Evolutionary conservation across 2,329 filamentous ascomycete species (phyloP), one percentile per base, ranked within the genome.

Genomic region (Penicillium sp.): DNA sequence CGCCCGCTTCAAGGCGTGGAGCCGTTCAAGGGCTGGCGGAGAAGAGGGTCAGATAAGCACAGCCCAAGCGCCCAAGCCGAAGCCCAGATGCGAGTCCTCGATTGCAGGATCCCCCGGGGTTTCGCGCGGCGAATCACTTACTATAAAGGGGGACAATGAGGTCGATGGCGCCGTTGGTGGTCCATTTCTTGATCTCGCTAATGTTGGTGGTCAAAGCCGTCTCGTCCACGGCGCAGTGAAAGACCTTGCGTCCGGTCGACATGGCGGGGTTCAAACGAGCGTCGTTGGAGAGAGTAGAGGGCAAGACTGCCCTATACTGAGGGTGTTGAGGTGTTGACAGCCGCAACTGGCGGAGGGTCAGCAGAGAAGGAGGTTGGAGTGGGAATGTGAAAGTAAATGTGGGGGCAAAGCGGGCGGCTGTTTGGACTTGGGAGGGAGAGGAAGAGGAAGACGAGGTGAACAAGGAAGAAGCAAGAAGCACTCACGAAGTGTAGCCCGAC

Each of bases 181-280:
- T 76, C 76, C 78, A 80, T 64, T 72, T 73, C 65, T 80, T 80
- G 54, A 81, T 77, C 62, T 80, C 78, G 50, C 75, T 76, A 56
- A 81, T 78, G 54, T 78, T 80, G 45, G 77, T 76, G 40, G 76
- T 78, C 49, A 81, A 64, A 41, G 77, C 77, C 44, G 78, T 80
- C 59, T 80, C 78, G 63, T 81, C 79, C 56, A 79, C 76, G 55
- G 80, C 76, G 69, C 78, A 80, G 65, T 78, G 75, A 58, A 80
- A 77, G 58, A 75, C 69, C 63, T 77, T 78, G 59, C 72, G 72
- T 60, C 64, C 71, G 51, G 70, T 62, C 57, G 73, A 70, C 73
- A 75, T 75, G 60, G 51, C 58, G 53, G 59, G 58, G 51, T 3
- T 13, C 3, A 33, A 17, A 33, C 59, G 61, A 55, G 62, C 57